phyloP scores from a whole-genome alignment of 495 filamentous ascomycete genomes.

The Penicillium ochrochloron region DNA sequence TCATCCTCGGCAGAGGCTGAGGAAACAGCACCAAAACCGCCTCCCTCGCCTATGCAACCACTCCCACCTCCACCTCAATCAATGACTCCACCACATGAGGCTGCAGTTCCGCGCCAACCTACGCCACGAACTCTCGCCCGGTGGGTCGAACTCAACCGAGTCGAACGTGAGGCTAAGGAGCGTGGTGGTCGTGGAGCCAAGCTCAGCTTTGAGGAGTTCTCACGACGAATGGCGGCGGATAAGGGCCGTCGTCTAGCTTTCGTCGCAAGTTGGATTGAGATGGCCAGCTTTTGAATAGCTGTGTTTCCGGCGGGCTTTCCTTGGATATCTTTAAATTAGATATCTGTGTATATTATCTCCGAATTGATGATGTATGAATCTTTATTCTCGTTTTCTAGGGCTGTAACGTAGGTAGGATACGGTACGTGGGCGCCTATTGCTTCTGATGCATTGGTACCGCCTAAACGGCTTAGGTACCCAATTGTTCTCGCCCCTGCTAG shows the following conservation, averaged over 20 bases:
- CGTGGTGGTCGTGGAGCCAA: constrained; percentile 77
- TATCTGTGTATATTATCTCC: constrained; percentile 27
- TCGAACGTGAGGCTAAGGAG: constrained; percentile 65
- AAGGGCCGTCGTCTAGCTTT: constrained; percentile 71
- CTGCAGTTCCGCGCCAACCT: constrained; percentile 25
- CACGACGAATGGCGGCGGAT: constrained; percentile 66
- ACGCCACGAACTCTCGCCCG: constrained; percentile 55
- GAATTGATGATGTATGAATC: background rate
- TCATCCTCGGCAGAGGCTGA: constrained; percentile 44
- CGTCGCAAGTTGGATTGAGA: constrained; percentile 84
- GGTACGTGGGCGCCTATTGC: no score
- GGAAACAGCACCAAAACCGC: constrained; percentile 43
- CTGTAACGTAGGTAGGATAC: no score
- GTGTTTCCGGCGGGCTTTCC: background rate
- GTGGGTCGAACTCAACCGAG: constrained; percentile 57
- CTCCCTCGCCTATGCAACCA: constrained; percentile 43
- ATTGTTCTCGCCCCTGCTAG: no score
- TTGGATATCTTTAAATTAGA: background rate
- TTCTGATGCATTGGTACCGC: no score
- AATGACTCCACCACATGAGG: constrained; percentile 21
- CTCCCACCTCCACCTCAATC: constrained; percentile 36
- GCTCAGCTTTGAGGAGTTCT: constrained; percentile 74
- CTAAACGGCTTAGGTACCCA: no score
- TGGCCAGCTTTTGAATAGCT: constrained; percentile 59
- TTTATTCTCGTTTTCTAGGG: no score